A percentile compares a stretch with the other conserved stretches of the same genome.
These are phyloP conservation scores for Colletotrichum siamense DNA, from an alignment of 2,329 filamentous ascomycete genomes.

Conservation along the genomic window DNA sequence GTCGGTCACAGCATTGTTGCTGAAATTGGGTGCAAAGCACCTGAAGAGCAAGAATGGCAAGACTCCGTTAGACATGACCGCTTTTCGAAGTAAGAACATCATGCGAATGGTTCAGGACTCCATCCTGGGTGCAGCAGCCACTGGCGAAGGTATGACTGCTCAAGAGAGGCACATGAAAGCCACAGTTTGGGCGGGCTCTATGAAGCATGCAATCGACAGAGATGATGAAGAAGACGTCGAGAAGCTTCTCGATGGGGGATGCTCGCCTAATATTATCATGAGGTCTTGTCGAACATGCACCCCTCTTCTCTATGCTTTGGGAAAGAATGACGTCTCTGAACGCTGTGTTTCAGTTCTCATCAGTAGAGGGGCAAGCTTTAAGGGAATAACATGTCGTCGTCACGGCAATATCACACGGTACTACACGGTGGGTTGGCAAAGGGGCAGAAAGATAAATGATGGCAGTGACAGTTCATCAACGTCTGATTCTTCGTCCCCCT, in stretches of 20 bases:
- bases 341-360: neutral
- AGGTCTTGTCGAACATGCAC: neutral
- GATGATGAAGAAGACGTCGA: neutral
- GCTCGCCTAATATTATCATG: neutral
- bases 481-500: neutral
- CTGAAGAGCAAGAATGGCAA: neutral
- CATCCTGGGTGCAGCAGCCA: neutral
- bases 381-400: neutral
- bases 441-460: neutral
- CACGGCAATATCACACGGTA: neutral
- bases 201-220: neutral
- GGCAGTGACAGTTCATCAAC: neutral
- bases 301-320: neutral
- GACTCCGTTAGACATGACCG: neutral
- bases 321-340: neutral
- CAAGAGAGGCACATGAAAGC: neutral
- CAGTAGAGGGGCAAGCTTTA: neutral
- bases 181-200: neutral
- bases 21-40: neutral
- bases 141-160: neutral
- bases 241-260: neutral
- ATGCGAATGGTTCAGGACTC: neutral
- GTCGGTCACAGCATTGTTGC: neutral
- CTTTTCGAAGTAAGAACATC: neutral
- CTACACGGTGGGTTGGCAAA: neutral